phyloP scores from a whole-genome alignment of 768 basidiomycete genomes.

The Aureoboletus auriporus region DNA sequence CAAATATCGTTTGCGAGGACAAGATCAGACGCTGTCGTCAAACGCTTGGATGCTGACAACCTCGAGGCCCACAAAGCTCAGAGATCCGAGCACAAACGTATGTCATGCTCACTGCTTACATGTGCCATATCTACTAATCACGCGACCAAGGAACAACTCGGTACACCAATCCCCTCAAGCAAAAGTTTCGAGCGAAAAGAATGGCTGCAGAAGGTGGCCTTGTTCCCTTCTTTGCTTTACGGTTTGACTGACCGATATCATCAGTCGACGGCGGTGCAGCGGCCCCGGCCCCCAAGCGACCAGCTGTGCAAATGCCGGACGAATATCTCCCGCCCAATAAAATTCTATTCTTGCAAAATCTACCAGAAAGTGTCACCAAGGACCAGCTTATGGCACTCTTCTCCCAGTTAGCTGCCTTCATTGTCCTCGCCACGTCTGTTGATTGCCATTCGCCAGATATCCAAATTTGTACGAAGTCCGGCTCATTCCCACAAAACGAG shows the following conservation, averaged over 20 bases:
- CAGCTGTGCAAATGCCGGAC: slow-evolving; percentile 96
- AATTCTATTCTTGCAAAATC: slow-evolving; percentile 95
- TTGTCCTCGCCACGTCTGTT: background rate
- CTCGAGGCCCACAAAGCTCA: slow-evolving; percentile 73
- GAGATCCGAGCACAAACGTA: slow-evolving; percentile 84
- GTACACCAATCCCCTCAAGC: slow-evolving; percentile 86
- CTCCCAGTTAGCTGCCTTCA: slow-evolving; percentile 62
- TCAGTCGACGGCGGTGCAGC: slow-evolving; percentile 69
- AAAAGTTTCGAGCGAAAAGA: slow-evolving; percentile 78
- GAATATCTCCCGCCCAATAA: slow-evolving; percentile 99
- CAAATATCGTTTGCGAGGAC: slow-evolving; percentile 93
- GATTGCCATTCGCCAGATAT: slow-evolving; percentile 50
- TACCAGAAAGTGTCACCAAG: slow-evolving; percentile 90
- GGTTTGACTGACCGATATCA: slow-evolving; percentile 2
- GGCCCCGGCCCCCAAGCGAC: slow-evolving; percentile 66
- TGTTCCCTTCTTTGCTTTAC: slow-evolving; percentile 1
- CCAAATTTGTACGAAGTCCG: slow-evolving; percentile 96
- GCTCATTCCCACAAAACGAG: slow-evolving; percentile 94
- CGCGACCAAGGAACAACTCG: slow-evolving; percentile 62
- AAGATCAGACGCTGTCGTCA: slow-evolving; percentile 87
- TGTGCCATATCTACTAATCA: background rate
- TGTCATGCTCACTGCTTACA: slow-evolving; percentile 17
- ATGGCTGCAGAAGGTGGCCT: slow-evolving; percentile 73
- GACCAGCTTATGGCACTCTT: slow-evolving; percentile 90
- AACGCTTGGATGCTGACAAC: slow-evolving; percentile 59